Base-by-base conservation (phyloP, 768 basidiomycete species). In the Naematelia aurantialba region DNA sequence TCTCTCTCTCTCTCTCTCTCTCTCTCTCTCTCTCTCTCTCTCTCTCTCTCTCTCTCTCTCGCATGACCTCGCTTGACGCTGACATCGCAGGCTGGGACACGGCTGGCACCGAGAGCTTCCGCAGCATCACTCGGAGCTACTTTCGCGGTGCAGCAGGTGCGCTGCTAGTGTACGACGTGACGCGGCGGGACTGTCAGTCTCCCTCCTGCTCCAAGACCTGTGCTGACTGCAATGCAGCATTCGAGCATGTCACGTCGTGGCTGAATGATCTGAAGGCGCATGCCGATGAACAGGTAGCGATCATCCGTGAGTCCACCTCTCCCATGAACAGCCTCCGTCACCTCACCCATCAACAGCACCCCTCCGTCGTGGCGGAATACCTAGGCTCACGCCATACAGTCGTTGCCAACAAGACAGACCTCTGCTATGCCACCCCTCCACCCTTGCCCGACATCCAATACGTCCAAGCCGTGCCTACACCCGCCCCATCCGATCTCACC, bases 151-250 rank as follows among this genome's bases (percentile, higher is more conserved):
- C 79, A 2, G 77, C 79, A 83, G 91, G 50, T 84, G 89, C 77
- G 3, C 73, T 94, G 22, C 81, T 94, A 14, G 91, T 94, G 17
- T 94, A 92, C 79, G 91, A 93, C 78, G 89, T 92, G 55, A 91
- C 91, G 57, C 85, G 85, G 60, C 83, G 88, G 63, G 82, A 83
- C 66, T 89, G 89, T 90, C 73, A 61, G 88, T 83, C 34, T 59
- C 39, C 21, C 11, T 47, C 19, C 11, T 19, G 10, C 25, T 47
- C 46, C 46, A 19, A 26, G 46, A 56, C 17, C 13, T 4, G 24
- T 22, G 14, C 29, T 3, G 22, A 45, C 60, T 52, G 49, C 52
- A 45, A 5, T 17, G 17, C 45, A 77, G 76, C 73, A 5, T 76
- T 76, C 73, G 75, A 79, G 27, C 86, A 88, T 69, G 83, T 85